These are phyloP conservation scores for Botrytis paeoniae DNA, from an alignment of 2,329 filamentous ascomycete genomes.

Conservation along the genomic window DNA sequence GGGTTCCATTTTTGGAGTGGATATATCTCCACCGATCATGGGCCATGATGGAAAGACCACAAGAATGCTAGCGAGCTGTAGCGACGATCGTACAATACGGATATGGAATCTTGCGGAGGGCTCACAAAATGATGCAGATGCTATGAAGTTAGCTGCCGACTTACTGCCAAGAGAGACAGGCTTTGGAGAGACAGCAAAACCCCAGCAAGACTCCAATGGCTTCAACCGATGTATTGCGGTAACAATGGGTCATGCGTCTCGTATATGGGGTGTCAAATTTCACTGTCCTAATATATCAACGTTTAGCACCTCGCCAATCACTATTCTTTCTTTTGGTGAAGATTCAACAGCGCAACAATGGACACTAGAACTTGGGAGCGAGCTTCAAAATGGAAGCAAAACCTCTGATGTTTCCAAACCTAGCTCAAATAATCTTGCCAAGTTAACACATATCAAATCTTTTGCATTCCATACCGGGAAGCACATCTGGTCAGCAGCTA, in stretches of 20 bases:
- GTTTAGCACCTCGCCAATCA: conserved; percentile 37
- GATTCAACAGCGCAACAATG: conserved; percentile 76
- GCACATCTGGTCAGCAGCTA: conserved; percentile 78
- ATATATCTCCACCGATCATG: conserved; percentile 61
- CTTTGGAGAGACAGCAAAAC: conserved; percentile 49
- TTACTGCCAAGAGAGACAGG: conserved; percentile 53
- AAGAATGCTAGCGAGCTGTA: conserved; percentile 83
- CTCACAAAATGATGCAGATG: conserved; percentile 4
- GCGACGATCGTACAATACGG: conserved; percentile 86
- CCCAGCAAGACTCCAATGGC: conserved; percentile 34
- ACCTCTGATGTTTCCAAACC: background rate
- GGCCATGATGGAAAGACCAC: conserved; percentile 41
- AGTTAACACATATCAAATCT: conserved; percentile 52
- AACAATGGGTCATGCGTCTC: conserved; percentile 80
- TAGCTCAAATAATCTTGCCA: conserved; percentile 18
- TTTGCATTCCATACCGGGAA: conserved; percentile 75
- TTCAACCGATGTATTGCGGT: conserved; percentile 58
- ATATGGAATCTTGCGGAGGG: conserved; percentile 69
- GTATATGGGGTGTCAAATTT: conserved; percentile 86
- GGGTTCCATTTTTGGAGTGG: conserved; percentile 88
- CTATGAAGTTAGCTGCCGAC: background rate
- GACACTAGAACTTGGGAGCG: conserved; percentile 38
- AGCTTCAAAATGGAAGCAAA: background rate
- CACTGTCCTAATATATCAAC: conserved; percentile 35
- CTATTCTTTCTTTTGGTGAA: conserved; percentile 77